These are phyloP conservation scores for Pseudogymnoascus sp. DNA, from an alignment of 2,329 filamentous ascomycete species.

Conservation along the genomic window DNA sequence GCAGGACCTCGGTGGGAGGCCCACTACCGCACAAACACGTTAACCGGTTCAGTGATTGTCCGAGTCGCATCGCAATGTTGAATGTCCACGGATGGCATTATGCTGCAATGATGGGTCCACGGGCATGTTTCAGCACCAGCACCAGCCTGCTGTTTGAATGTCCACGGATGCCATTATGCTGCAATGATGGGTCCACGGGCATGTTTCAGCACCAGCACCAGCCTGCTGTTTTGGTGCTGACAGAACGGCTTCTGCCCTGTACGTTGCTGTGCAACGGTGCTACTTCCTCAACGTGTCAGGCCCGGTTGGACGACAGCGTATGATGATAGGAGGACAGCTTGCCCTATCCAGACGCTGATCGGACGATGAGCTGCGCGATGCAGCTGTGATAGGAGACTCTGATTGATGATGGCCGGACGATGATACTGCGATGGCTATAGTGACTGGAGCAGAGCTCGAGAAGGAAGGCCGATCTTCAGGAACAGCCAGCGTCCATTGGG, in stretches of 20 bases:
- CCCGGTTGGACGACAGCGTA: background rate
- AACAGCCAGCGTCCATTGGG: background rate
- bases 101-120: background rate
- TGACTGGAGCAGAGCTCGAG: background rate
- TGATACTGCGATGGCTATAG: background rate
- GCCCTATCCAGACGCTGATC: background rate
- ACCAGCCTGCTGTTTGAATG: background rate
- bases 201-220: background rate
- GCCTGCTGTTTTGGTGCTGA: background rate
- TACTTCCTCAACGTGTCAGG: background rate
- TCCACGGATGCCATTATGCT: background rate
- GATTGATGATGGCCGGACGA: background rate
- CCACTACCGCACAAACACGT: background rate
- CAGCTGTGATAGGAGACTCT: background rate
- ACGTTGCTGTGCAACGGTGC: background rate
- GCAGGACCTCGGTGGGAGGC: background rate
- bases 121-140: background rate
- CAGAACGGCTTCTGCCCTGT: background rate
- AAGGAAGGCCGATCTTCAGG: constrained; percentile 2
- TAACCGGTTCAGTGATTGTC: constrained; percentile 2
- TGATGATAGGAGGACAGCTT: background rate
- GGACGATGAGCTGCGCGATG: background rate
- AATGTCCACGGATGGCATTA: background rate
- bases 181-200: background rate
- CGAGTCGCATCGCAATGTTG: constrained; percentile 6